Evolutionary conservation across 2,329 filamentous ascomycete genomes (phyloP), one percentile per base, ranked within the genome.

Genomic region (Setomelanomma holmii): DNA sequence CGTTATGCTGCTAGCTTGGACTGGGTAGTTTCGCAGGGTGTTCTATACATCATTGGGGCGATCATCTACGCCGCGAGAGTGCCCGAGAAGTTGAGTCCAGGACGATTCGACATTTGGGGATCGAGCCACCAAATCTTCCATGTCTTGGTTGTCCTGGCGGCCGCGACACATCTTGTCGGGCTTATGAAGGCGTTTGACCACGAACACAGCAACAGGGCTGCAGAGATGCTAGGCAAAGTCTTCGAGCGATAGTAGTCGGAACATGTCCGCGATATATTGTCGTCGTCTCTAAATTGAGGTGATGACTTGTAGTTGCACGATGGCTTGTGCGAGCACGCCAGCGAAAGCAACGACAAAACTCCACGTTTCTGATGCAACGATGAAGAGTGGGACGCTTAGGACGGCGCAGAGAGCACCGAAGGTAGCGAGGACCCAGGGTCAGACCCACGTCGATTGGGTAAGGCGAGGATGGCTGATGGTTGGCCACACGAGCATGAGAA

Each of bases 121-220:
- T 92, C 88, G 71, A 96, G 91, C 17, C 95, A 99, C 75, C 95
- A 99, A 77, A 89, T 99, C 59, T 99, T 99, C 74, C 95, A 99
- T 78, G 79, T 96, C 34, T 83, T 95, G 58, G 93, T 99, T 22
- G 80, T 98, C 14, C 75, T 92, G 55, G 95, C 95, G 0, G 93
- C 91, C 0, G 83, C 84, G 1, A 84, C 89, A 20, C 95, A 99
- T 79, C 79, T 98, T 53, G 87, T 86, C 45, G 93, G 90, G 42
- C 82, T 98, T 76, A 72, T 90, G 23, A 89, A 86, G 74, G 93
- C 93, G 4, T 96, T 97, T 76, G 90, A 96, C 75, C 88, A 90
- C 70, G 87, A 91, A 67, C 92, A 96, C 52, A 8, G 46, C 27
- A 33, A 40, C 24, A 24, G 53, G 40, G 33, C 11, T 39, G 3